Percentiles rank a stretch among this genome's conserved stretches.
These are phyloP conservation scores for Clausena lansium DNA, from an alignment of 345 rosid genomes.

Conservation along the genomic window DNA sequence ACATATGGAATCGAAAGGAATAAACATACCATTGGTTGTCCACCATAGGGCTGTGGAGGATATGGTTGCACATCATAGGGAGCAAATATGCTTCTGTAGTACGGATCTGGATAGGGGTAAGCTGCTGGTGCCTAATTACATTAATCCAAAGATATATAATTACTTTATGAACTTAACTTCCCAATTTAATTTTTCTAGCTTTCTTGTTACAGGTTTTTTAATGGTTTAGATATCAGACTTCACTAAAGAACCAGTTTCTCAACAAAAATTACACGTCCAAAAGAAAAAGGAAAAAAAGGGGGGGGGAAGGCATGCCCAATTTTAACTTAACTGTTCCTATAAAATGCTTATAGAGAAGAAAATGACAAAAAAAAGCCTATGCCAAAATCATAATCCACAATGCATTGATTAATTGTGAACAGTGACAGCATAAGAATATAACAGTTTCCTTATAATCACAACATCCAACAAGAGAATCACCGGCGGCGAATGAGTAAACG, in stretches of 20 bases:
- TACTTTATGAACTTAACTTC: conserved; percentile 21
- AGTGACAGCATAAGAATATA: background rate
- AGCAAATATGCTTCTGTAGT: conserved; percentile 90
- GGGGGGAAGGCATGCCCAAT: background rate
- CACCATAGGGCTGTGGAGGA: conserved; percentile 75
- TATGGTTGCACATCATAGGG: conserved; percentile 70
- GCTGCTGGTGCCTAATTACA: conserved; percentile 59
- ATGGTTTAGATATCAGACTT: conserved; percentile 8
- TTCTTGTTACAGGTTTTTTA: background rate
- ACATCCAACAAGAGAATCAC: background rate
- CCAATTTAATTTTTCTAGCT: background rate
- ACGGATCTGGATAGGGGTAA: conserved; percentile 94
- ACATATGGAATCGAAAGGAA: background rate
- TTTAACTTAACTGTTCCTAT: background rate
- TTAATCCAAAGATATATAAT: conserved; percentile 23
- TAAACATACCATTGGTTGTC: conserved; percentile 63
- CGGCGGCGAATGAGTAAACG: too few species aligned
- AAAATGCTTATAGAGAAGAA: background rate
- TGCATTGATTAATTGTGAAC: background rate
- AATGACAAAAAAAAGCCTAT: background rate
- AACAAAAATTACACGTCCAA: background rate
- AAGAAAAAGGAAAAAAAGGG: background rate
- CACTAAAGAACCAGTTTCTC: background rate
- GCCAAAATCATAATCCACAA: background rate
- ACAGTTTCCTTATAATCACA: background rate